Evolutionary conservation across 1,284 basidiomycete species (phyloP).

Genomic region (Golubevia pallescens): DNA sequence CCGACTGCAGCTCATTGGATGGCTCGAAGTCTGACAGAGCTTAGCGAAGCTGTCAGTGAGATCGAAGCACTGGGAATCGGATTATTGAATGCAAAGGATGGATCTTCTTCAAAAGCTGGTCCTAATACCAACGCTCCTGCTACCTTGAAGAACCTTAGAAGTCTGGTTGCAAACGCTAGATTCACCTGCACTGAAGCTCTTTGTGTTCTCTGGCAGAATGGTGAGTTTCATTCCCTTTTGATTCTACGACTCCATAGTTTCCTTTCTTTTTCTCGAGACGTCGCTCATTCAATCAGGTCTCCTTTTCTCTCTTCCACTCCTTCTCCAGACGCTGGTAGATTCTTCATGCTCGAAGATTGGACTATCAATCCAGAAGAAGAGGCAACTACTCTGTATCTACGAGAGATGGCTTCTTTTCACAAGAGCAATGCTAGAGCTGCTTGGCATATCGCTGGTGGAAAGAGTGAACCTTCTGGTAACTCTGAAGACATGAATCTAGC

Average conservation of each 20-base stretch:
- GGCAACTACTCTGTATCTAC: slow-evolving; percentile 70
- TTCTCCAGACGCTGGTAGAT: slow-evolving; percentile 77
- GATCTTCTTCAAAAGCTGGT: too few relatives aligned
- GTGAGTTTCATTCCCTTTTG: slow-evolving; percentile 66
- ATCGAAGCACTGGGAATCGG: slow-evolving; percentile 78
- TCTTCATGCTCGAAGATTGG: slow-evolving; percentile 89
- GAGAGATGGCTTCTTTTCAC: slow-evolving; percentile 82
- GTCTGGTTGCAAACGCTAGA: slow-evolving; percentile 78
- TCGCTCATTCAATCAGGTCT: background rate
- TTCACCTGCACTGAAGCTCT: slow-evolving; percentile 89
- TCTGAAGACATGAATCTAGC: slow-evolving; percentile 13
- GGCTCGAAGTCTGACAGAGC: slow-evolving; percentile 78
- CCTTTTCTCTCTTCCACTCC: background rate
- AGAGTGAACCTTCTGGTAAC: slow-evolving; percentile 62
- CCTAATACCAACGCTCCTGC: slow-evolving; percentile 69
- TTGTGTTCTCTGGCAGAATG: slow-evolving; percentile 80
- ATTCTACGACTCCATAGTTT: background rate
- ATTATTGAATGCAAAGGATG: too few relatives aligned
- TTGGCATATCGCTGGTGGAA: slow-evolving; percentile 82
- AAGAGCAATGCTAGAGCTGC: slow-evolving; percentile 78
- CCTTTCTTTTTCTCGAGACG: background rate
- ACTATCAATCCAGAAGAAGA: slow-evolving; percentile 69
- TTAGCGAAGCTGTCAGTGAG: slow-evolving; percentile 85
- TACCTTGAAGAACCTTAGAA: slow-evolving; percentile 73
- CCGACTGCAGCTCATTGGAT: slow-evolving; percentile 83